Base-by-base conservation (phyloP, 2,329 filamentous ascomycete species). In the Fusarium humuli region DNA sequence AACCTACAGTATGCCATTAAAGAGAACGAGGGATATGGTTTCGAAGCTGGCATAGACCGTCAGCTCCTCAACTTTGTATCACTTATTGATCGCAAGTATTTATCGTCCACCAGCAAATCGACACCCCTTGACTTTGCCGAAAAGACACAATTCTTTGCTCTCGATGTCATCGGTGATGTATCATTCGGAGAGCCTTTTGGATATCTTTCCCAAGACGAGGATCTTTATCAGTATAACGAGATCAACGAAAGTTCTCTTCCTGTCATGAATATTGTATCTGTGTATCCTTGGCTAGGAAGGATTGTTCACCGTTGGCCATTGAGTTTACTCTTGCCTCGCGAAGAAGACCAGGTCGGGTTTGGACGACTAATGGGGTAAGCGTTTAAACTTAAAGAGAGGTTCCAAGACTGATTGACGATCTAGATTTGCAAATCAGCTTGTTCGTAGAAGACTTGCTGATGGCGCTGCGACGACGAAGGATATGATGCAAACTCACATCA, bases 111-210 rank as follows among this genome's bases (percentile, higher is more conserved):
- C 67, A 11, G 67, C 77, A 1, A 22, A 48, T 11, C 60, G 63
- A 1, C 65, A 77, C 11, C 68, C 71, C 7, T 79, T 76, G 84
- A 88, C 64, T 73, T 87, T 11, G 83, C 82, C 8, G 73, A 77
- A n/a, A 84, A 84, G 55, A 75, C 83, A 0, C 82, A 85, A 23
- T 87, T 80, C 74, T 84, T 88, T 58, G 84, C 85, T 0, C 76
- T 88, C 3, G 87, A 88, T 67, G 83, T 87, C 10, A 85, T 88
- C 62, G 84, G 81, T 41, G 78, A 80, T 25, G 76, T 88, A 18
- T 83, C 84, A 1, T 81, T 87, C 20, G 85, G 86, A 20, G 76
- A 80, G 18, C 52, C 83, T 0, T 87, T 86, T 57, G 84, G 85
- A 25, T 81, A 86, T 72, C 13, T 81, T 83, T 56, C 61, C 84